Evolutionary conservation across 2,329 filamentous ascomycete species (phyloP), one percentile per base, ranked within the genome.

Genomic region (Xylaria sp.): DNA sequence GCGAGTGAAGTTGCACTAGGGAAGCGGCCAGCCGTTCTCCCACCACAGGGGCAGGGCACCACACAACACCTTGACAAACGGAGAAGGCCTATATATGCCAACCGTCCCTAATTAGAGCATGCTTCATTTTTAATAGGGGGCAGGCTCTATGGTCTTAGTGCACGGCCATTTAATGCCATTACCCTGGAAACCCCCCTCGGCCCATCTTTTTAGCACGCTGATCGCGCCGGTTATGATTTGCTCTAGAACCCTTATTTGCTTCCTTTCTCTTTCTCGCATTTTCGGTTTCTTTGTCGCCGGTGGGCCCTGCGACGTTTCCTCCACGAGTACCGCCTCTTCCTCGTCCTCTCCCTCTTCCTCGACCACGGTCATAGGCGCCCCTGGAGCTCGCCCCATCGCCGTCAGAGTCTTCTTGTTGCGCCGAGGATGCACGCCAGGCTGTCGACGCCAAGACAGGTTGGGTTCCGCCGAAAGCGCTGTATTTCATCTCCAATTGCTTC

Each of bases 211-310:
- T 89, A 13, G 89, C 88, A 43, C 88, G 83, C 68, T 86, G 86
- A 77, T 97, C 92, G 59, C 94, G 87, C 31, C 94, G 88, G 79
- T 94, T 96, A 78, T 97, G 94, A 78, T 97, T 97, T 39, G 93
- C 94, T 69, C 91, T 85, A 25, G 91, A 92, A 2, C 90, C 86
- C 79, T 97, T 97, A 74, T 90, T 92, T 31, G 92, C 90, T 77
- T 97, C 94, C 78, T 97, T 97, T 71, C 88, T 86, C 75, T 90
- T 86, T 73, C 94, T 86, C 10, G 92, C 91, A 63, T 84, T 82
- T 73, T 94, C 89, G 0, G 92, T 94, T n/a, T 86, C 87, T 74
- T 89, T 89, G n/a, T 93, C 91, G 7, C 89, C 87, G 1, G 88
- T 83, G 0, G 90, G 84, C 0, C 91, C 90, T 1, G 89, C 87